Conservation (phyloP, 176 grass and related monocot genomes). For the Aegilops tauschii region DNA sequence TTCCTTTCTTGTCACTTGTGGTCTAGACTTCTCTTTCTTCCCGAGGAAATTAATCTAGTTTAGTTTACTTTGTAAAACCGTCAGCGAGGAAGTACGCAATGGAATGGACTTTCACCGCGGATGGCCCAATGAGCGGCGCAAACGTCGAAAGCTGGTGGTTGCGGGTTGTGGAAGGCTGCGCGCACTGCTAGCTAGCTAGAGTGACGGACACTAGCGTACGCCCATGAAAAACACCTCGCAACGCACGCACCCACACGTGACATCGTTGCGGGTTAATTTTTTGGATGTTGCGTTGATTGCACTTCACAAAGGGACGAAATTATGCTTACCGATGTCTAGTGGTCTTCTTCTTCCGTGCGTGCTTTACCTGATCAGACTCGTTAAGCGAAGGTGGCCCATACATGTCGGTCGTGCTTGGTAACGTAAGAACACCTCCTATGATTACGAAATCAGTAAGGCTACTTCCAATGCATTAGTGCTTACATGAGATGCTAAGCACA, state of each 20-base stretch:
- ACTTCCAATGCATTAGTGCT: too few relatives aligned
- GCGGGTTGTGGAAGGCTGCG: neutral
- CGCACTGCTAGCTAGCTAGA: neutral
- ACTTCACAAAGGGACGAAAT: neutral
- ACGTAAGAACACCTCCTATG: neutral
- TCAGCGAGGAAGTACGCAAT: neutral
- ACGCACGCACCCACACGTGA: neutral
- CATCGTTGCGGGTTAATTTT: neutral
- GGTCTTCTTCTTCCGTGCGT: neutral
- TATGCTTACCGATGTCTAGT: neutral
- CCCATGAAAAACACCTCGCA: conserved; percentile 8
- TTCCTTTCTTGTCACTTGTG: conserved; percentile 6
- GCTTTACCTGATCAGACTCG: neutral
- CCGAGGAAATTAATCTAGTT: neutral
- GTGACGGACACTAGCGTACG: neutral
- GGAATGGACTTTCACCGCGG: neutral
- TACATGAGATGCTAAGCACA: too few relatives aligned
- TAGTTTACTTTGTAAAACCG: neutral
- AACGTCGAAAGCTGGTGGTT: neutral
- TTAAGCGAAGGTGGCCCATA: neutral
- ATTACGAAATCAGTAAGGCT: too few relatives aligned
- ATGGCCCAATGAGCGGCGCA: neutral
- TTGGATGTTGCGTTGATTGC: neutral
- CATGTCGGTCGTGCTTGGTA: neutral
- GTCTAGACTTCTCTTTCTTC: neutral